Evolutionary conservation across 2,329 filamentous ascomycete species (phyloP), one percentile per base, ranked within the genome.

Genomic region (Aspergillus fijiensis): DNA sequence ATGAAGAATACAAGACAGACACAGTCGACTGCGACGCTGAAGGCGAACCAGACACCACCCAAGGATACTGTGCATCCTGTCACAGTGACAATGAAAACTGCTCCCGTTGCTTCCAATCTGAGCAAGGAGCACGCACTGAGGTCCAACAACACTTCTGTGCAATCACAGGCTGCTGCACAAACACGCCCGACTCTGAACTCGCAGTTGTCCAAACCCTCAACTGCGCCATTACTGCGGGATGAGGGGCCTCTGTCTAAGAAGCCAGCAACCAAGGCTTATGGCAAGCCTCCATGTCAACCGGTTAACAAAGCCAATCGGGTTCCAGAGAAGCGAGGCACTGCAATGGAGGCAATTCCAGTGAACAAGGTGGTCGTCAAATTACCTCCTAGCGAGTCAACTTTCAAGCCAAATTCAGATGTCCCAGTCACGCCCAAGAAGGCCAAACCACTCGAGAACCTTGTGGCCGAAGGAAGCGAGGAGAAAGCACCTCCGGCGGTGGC

Each of bases 401-500:
- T 16, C 33, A 35, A 16, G 16, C 33, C 39, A 2, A 19, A 45
- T 7, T 6, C 5, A 19, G 3, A 7, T 12, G 39, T 16, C 16
- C 14, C 16, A 19, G 16, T 16, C 6, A 45, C 39, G 39, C 39
- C n/a, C 12, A 19, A 45, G 39, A 19, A 29, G 7, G 4, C 1
- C 16, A 16, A 45, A 19, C 16, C 14, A 19, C 14, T 7, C 16
- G 1, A 9, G 39, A n/a, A 45, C 39, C 16, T 45, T 16, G 14
- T 12, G 0, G 6, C 16, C n/a, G 39, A 12, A 45, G 16, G n/a
- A 19, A 9, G 3, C 4, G 16, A 45, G 39, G n/a, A n/a, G 16
- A 45, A 45, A 45, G 39, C 16, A 45, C 6, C 16, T 19, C 39
- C 39, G 19, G 58, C 58, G 27, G 60, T 25, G 23, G 64, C 65